Conservation (phyloP, 225 moss, liverwort and hornwort genomes). For the Rhytidiadelphus loreus region DNA sequence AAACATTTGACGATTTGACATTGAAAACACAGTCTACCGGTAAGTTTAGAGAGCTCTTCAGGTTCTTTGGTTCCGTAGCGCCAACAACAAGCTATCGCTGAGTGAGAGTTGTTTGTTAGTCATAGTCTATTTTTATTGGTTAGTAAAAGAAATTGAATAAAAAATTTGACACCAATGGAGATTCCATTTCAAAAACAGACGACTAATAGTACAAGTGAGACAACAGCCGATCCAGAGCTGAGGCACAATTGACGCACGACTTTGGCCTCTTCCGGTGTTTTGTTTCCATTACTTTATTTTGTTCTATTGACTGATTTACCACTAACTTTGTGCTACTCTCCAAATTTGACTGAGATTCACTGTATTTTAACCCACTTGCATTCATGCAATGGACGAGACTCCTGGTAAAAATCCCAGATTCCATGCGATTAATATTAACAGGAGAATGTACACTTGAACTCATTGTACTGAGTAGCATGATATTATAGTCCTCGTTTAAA, state of each 20-base stretch:
- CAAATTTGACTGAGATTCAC: not conserved
- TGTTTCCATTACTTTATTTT: not conserved
- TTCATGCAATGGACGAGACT: not conserved
- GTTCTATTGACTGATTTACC: not conserved
- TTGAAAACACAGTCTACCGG: not conserved
- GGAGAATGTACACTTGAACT: not conserved
- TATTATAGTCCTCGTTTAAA: not conserved
- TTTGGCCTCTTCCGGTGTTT: not conserved
- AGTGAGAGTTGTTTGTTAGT: not conserved
- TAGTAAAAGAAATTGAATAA: not conserved
- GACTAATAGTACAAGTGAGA: not conserved
- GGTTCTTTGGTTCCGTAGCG: not conserved
- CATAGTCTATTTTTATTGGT: not conserved
- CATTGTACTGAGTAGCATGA: not conserved
- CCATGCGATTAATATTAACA: not conserved
- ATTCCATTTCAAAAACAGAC: not conserved
- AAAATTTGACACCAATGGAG: not conserved
- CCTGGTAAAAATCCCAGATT: not conserved
- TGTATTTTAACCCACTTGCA: not conserved
- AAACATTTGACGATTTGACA: not conserved
- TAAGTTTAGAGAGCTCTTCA: not conserved
- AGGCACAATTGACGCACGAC: no score
- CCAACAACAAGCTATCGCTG: not conserved
- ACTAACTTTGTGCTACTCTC: not conserved
- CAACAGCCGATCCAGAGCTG: not conserved